Evolutionary conservation across 768 basidiomycete genomes (phyloP).

Genomic region (Pleurotus eryngii): DNA sequence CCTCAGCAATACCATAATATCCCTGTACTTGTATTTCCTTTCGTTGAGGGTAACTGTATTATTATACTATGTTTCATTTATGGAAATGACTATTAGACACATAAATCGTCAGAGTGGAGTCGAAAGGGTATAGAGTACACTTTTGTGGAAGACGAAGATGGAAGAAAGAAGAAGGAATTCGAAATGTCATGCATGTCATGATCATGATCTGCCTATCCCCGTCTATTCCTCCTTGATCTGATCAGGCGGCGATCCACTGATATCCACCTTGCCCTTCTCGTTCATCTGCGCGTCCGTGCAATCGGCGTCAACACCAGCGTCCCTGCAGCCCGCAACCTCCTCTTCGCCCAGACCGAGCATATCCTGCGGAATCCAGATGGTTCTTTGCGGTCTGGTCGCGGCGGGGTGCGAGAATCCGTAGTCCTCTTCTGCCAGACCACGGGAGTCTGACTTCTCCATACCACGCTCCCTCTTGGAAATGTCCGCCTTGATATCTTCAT

Average conservation of each 20-base stretch:
- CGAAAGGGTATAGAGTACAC: too few species aligned
- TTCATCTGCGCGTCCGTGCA: conserved; percentile 53
- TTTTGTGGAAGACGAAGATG: too few species aligned
- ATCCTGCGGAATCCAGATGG: conserved; percentile 86
- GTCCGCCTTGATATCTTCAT: conserved; percentile 3
- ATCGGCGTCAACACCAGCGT: conserved; percentile 49
- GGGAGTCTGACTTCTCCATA: conserved; percentile 5
- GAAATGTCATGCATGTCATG: neutral
- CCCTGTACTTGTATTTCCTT: too few species aligned
- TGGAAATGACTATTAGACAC: too few species aligned
- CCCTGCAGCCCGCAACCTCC: conserved; percentile 56
- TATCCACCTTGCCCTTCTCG: conserved; percentile 56
- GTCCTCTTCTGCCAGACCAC: conserved; percentile 27
- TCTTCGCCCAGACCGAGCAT: conserved; percentile 55
- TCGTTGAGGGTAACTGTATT: too few species aligned
- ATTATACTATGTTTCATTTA: too few species aligned
- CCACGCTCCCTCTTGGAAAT: conserved; percentile 6
- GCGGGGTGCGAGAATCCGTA: conserved; percentile 91
- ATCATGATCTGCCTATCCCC: neutral
- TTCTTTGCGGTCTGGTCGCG: conserved; percentile 63
- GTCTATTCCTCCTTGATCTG: conserved; percentile 9
- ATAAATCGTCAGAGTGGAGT: too few species aligned
- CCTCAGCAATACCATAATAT: neutral
- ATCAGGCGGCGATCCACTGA: conserved; percentile 42
- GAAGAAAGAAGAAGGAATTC: too few species aligned